A percentile compares a stretch with the other conserved stretches of the same genome.
These are phyloP conservation scores for Plasmopara viticola DNA, from an alignment of 352 stramenopile species.

Conservation along the genomic window DNA sequence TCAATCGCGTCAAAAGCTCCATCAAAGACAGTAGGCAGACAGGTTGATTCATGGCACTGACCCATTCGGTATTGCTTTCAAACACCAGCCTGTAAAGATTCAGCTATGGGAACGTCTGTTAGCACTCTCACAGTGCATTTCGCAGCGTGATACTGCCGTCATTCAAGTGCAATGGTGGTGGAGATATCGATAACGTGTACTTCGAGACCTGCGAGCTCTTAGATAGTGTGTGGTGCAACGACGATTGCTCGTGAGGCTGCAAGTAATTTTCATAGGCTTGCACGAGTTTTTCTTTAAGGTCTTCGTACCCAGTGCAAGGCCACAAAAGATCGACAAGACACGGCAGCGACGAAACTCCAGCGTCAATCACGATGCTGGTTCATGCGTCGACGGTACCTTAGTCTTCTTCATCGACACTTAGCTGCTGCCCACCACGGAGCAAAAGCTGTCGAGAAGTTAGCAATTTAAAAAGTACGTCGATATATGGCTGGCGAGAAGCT, in stretches of 20 bases:
- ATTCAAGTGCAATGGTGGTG: conserved; percentile 40
- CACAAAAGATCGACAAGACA: conserved; percentile 29
- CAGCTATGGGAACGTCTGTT: conserved; percentile 53
- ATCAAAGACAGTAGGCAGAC: conserved; percentile 29
- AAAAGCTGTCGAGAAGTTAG: conserved; percentile 26
- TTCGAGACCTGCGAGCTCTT: conserved; percentile 22
- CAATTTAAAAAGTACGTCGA: conserved; percentile 14
- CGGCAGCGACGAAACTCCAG: conserved; percentile 45
- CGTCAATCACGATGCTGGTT: conserved; percentile 34
- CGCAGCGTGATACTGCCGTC: conserved; percentile 12
- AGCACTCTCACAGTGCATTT: conserved; percentile 31
- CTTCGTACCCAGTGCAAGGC: conserved; percentile 27
- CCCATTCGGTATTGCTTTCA: conserved; percentile 19
- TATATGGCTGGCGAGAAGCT: conserved; percentile 17
- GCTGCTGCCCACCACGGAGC: conserved; percentile 16
- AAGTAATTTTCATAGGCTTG: conserved; percentile 37
- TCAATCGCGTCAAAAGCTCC: conserved; percentile 30
- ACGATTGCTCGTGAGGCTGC: conserved; percentile 34
- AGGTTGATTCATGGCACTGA: conserved; percentile 23
- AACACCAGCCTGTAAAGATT: conserved; percentile 28
- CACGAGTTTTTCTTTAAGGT: conserved; percentile 40
- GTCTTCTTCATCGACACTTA: conserved; percentile 23
- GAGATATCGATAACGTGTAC: conserved; percentile 15
- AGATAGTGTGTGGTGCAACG: conserved; percentile 31
- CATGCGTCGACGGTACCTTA: conserved; percentile 36